A percentile compares a stretch with the other conserved stretches of the same genome.
Evolutionary conservation across 2,329 filamentous ascomycete genomes (phyloP).

Genomic region (Xylariales sp.): DNA sequence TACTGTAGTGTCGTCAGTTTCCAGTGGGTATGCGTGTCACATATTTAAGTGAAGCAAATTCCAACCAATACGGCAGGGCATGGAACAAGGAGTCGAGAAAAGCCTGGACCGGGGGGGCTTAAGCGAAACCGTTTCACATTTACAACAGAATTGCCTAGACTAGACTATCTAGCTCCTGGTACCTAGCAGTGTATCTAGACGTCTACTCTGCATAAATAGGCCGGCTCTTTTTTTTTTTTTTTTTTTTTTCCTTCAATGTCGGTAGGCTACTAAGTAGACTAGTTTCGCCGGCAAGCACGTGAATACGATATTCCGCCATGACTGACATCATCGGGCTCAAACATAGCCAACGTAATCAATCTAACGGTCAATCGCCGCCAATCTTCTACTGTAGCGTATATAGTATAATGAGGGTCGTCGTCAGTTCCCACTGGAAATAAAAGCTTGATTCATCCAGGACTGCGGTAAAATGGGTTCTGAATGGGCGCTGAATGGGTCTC

Average conservation of each 20-base stretch:
- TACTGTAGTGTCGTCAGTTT: not conserved
- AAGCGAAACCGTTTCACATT: slow-evolving; percentile 18
- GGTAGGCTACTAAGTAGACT: too few relatives aligned
- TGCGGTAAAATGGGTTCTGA: too few relatives aligned
- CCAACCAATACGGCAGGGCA: not conserved
- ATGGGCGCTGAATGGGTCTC: slow-evolving; percentile 12
- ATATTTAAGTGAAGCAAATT: slow-evolving; percentile 17
- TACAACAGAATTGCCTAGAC: not conserved
- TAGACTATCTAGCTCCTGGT: not conserved
- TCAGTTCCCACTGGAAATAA: slow-evolving; percentile 3
- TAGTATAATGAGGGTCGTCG: not conserved
- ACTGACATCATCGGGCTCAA: slow-evolving; percentile 25
- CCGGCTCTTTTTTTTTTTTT: too few relatives aligned
- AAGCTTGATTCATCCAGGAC: not conserved
- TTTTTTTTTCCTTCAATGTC: too few relatives aligned
- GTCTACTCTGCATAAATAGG: too few relatives aligned
- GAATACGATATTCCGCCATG: slow-evolving; percentile 3
- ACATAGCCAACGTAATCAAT: not conserved
- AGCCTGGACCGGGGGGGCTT: not conserved
- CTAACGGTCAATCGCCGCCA: not conserved
- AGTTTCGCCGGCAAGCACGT: not conserved
- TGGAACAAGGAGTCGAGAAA: not conserved
- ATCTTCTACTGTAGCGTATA: not conserved
- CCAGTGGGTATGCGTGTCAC: not conserved
- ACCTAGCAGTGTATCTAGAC: too few relatives aligned